phyloP scores from a whole-genome alignment of 495 filamentous ascomycete species.

The Penicillium maclennaniae region DNA sequence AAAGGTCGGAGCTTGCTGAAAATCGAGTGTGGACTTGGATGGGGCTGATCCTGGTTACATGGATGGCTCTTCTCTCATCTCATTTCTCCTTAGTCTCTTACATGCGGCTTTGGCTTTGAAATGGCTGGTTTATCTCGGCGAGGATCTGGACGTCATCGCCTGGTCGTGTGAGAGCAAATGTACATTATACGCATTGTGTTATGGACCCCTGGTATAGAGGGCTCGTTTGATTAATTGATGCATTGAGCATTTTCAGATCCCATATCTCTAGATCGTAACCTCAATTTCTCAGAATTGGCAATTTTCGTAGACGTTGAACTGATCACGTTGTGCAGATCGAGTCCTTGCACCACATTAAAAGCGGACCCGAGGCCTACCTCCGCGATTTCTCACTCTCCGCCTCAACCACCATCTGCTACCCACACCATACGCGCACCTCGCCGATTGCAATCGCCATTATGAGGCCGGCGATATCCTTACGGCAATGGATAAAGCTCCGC shows the following conservation, averaged over 20 bases:
- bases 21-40: slow-evolving; percentile 9
- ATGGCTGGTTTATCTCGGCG: slow-evolving; percentile 5
- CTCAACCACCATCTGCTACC: slow-evolving; percentile 7
- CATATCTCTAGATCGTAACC: not conserved
- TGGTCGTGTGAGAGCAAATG: slow-evolving; percentile 34
- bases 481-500: slow-evolving; percentile 12
- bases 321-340: not conserved
- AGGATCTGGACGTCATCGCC: slow-evolving; percentile 30
- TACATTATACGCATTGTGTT: slow-evolving; percentile 45
- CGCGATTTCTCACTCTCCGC: slow-evolving; percentile 12
- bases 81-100: slow-evolving; percentile 22
- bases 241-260: slow-evolving; percentile 23
- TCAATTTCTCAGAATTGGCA: not conserved
- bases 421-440: not conserved
- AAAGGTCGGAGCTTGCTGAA: slow-evolving; percentile 14
- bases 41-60: slow-evolving; percentile 23
- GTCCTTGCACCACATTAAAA: not conserved
- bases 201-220: slow-evolving; percentile 34
- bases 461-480: slow-evolving; percentile 3
- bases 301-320: not conserved
- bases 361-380: slow-evolving; percentile 8
- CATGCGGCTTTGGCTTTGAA: slow-evolving; percentile 3
- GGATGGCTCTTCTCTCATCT: slow-evolving; percentile 8
- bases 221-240: slow-evolving; percentile 30
- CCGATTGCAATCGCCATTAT: slow-evolving; percentile 8